phyloP scores from a whole-genome alignment of 805 yeast species.

The Metschnikowia gelsemii region DNA sequence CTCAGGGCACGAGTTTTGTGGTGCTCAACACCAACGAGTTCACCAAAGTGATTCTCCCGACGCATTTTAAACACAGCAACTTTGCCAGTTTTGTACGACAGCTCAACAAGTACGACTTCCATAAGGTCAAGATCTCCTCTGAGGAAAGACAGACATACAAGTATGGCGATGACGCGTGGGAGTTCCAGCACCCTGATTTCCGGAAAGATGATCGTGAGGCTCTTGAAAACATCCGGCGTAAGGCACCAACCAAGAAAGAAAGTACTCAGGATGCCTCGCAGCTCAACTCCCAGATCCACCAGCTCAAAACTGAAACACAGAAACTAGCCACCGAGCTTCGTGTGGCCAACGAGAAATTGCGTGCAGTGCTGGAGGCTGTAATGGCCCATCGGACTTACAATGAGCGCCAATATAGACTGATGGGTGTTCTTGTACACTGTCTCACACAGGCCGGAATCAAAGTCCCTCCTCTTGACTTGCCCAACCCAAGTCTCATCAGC shows the following conservation, averaged over 20 bases:
- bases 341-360: slow-evolving; percentile 49
- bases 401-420: slow-evolving; percentile 54
- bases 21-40: slow-evolving; percentile 88
- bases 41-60: slow-evolving; percentile 83
- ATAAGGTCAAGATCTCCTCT: slow-evolving; percentile 77
- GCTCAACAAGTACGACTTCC: slow-evolving; percentile 94
- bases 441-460: slow-evolving; percentile 61
- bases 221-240: slow-evolving; percentile 83
- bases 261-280: slow-evolving; percentile 12
- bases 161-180: slow-evolving; percentile 83
- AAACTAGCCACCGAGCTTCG: slow-evolving; percentile 34
- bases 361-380: slow-evolving; percentile 61
- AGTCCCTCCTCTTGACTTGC: slow-evolving; percentile 62
- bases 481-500: slow-evolving; percentile 35
- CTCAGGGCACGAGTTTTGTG: slow-evolving; percentile 80
- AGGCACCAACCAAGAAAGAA: slow-evolving; percentile 61
- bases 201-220: slow-evolving; percentile 71
- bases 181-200: slow-evolving; percentile 90
- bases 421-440: slow-evolving; percentile 49
- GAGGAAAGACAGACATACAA: slow-evolving; percentile 48
- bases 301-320: slow-evolving; percentile 33
- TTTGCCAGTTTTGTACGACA: slow-evolving; percentile 95
- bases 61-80: slow-evolving; percentile 91
- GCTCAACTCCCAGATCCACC: slow-evolving; percentile 20
- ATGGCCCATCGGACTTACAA: slow-evolving; percentile 55